Conservation (phyloP, 768 basidiomycete genomes). For the Paxillus ammoniavirescens region DNA sequence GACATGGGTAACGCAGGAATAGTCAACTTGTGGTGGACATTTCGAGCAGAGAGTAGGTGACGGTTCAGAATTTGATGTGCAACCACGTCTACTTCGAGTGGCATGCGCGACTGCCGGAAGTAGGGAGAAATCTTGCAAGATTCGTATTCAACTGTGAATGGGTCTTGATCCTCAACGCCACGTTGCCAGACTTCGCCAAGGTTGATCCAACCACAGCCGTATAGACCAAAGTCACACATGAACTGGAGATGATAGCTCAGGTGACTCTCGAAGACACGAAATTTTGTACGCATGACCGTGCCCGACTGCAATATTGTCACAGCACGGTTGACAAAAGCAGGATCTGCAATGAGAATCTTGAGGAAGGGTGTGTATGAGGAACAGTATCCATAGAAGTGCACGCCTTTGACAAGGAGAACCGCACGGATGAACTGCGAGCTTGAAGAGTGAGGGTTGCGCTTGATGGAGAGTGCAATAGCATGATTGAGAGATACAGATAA, state of each 20-base stretch:
- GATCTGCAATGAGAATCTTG: slow-evolving; percentile 78
- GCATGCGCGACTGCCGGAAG: slow-evolving; percentile 63
- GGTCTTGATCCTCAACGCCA: slow-evolving; percentile 30
- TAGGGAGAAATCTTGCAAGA: slow-evolving; percentile 53
- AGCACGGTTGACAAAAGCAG: slow-evolving; percentile 63
- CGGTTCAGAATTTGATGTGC: slow-evolving; percentile 88
- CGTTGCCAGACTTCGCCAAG: slow-evolving; percentile 66
- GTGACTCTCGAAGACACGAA: slow-evolving; percentile 86
- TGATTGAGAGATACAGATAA: slow-evolving; percentile 78
- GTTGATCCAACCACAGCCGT: slow-evolving; percentile 91
- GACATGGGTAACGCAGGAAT: slow-evolving; percentile 56
- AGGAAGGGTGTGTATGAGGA: slow-evolving; percentile 82
- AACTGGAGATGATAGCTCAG: slow-evolving; percentile 88
- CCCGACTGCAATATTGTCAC: slow-evolving; percentile 80
- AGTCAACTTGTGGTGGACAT: slow-evolving; percentile 59
- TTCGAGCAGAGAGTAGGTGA: slow-evolving; percentile 57
- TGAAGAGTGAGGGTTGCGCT: slow-evolving; percentile 61
- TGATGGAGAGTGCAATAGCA: slow-evolving; percentile 80
- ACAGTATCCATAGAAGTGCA: slow-evolving; percentile 95
- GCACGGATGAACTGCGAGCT: slow-evolving; percentile 67
- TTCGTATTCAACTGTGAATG: slow-evolving; percentile 6
- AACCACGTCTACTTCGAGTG: slow-evolving; percentile 81
- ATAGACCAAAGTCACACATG: slow-evolving; percentile 91
- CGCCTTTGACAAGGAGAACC: slow-evolving; percentile 86
- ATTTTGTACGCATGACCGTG: slow-evolving; percentile 75